Evolutionary conservation across 2,329 filamentous ascomycete genomes (phyloP), one percentile per base, ranked within the genome.

Genomic region (Botrytis byssoidea): DNA sequence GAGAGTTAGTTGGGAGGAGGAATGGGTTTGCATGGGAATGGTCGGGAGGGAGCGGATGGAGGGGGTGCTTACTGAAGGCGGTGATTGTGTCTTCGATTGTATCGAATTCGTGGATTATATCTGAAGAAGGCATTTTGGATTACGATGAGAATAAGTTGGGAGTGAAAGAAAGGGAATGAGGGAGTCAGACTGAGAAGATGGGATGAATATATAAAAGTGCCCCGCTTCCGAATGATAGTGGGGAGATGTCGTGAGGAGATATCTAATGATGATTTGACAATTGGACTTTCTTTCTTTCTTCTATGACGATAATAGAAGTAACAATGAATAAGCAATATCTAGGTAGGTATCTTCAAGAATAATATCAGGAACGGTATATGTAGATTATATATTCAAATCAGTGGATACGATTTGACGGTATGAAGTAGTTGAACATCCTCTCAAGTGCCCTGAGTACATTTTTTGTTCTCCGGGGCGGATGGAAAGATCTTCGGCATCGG

Each of bases 61-160:
- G 8, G 29, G 55, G 29, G 71, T 66, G 67, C 88, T 75, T 85
- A 91, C 90, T 86, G 83, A 91, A 91, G 73, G 89, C 88, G 79
- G 87, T 84, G 77, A 91, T 87, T 74, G 88, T 85, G 77, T 91
- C 89, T 72, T 89, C 88, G 83, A 92, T 91, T 73, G 86, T 86
- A 84, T 91, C 87, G 83, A 91, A 91, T 81, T 87, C 84, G 77
- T 77, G 75, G 32, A 78, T 77, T 63, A 79, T 72, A 8, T 77
- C 76, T 71, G 79, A 76, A 55, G 78, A 77, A 74, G 80, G 80
- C 80, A 81, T 81, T 44, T 71, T 74, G 68, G n/a, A 4, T n/a
- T 14, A 46, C 40, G 55, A 32, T 32, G 44, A 18, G 22, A n/a
- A 32, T 57, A 72, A 9, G 32, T 42, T 69, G 42, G 40, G n/a